Percentiles rank a stretch among this genome's conserved stretches.
Evolutionary conservation across 441 rosid genomes (phyloP).

Genomic region (Adansonia grandidieri): DNA sequence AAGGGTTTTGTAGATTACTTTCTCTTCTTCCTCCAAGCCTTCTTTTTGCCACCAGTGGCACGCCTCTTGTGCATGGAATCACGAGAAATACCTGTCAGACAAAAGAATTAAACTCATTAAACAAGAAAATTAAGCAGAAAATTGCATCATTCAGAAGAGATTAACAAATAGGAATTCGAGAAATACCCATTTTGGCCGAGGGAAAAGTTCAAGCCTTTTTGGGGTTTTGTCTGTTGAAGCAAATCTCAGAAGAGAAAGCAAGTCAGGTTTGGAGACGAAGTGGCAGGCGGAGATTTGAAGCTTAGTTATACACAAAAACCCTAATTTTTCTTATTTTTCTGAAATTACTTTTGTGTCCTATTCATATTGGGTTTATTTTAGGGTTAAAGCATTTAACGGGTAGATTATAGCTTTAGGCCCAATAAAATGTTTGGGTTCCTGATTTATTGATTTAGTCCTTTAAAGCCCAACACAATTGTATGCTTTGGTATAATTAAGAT

Average conservation of each 20-base stretch:
- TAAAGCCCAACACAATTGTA: neutral
- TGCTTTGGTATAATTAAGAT: neutral
- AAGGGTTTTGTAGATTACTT: conserved; percentile 36
- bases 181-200: conserved; percentile 47
- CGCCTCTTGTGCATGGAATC: conserved; percentile 88
- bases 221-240: neutral
- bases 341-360: conserved; percentile 31
- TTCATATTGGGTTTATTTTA: too few species aligned
- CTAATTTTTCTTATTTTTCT: conserved; percentile 5
- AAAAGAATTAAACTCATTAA: neutral
- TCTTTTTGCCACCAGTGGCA: conserved; percentile 81
- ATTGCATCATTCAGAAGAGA: neutral
- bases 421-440: neutral
- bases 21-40: conserved; percentile 81
- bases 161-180: neutral
- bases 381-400: neutral
- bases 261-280: conserved; percentile 20
- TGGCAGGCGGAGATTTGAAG: neutral
- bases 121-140: neutral
- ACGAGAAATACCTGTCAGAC: conserved; percentile 63
- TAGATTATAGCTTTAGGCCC: neutral
- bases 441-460: neutral
- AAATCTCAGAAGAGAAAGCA: conserved; percentile 5
- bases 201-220: neutral
- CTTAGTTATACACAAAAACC: conserved; percentile 28